phyloP scores from a whole-genome alignment of 2,329 filamentous ascomycete species.

The Fusarium keratoplasticum region DNA sequence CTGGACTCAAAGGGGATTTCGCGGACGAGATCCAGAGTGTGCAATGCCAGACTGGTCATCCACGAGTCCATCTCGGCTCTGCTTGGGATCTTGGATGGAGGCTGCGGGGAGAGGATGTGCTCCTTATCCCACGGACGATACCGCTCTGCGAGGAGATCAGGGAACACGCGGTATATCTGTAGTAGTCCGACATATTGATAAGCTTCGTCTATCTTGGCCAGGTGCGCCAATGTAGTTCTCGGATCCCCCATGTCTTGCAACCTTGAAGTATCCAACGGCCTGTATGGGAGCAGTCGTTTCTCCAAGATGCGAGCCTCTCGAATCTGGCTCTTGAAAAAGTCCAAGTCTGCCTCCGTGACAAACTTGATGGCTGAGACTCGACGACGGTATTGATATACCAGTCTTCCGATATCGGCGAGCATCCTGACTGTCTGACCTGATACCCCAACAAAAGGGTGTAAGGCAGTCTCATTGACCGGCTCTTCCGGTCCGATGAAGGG shows the following conservation, averaged over 20 bases:
- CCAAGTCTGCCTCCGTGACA: conserved; percentile 30
- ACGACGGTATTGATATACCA: conserved; percentile 36
- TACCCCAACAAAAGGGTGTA: conserved; percentile 35
- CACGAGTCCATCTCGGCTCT: conserved; percentile 23
- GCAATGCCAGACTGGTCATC: conserved; percentile 32
- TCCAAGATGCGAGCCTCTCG: conserved; percentile 32
- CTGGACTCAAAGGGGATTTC: conserved; percentile 13
- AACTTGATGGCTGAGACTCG: conserved; percentile 28
- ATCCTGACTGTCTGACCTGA: conserved; percentile 27
- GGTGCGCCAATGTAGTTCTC: conserved; percentile 24
- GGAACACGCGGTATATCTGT: conserved; percentile 40
- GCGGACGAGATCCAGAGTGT: conserved; percentile 25
- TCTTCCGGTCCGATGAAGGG: not conserved
- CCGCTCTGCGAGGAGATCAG: conserved; percentile 34
- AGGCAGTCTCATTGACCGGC: not conserved
- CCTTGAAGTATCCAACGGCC: conserved; percentile 8
- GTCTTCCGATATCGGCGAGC: conserved; percentile 24
- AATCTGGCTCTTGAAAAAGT: conserved; percentile 20
- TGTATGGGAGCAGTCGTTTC: conserved; percentile 10
- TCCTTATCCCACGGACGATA: conserved; percentile 27
- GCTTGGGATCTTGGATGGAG: conserved; percentile 6
- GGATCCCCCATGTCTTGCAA: conserved; percentile 30
- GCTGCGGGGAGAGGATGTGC: not conserved
- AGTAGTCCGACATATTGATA: conserved; percentile 30
- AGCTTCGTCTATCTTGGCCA: conserved; percentile 33